Percentiles rank a stretch among this genome's conserved stretches.
These are phyloP conservation scores for Colletotrichum sp. DNA, from an alignment of 2,329 filamentous ascomycete genomes.

Conservation along the genomic window DNA sequence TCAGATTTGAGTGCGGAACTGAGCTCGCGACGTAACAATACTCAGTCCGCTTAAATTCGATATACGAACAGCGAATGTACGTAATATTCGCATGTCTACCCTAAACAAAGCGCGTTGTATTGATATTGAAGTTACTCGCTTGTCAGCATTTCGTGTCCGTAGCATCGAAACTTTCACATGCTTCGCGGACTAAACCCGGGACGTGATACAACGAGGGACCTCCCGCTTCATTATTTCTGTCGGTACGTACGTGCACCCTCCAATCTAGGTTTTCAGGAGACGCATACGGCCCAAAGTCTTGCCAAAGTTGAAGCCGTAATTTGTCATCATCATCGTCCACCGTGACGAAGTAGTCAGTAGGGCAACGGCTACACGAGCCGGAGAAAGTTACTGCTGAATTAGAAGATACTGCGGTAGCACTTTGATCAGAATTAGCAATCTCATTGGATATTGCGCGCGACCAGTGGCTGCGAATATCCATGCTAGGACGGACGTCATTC, in stretches of 20 bases:
- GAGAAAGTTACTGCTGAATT: background rate
- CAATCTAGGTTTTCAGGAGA: background rate
- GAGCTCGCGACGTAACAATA: background rate
- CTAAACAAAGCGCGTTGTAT: fast-evolving
- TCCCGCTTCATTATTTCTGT: fast-evolving
- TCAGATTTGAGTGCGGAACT: background rate
- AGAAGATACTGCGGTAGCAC: background rate
- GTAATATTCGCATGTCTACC: fast-evolving
- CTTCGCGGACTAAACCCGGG: background rate
- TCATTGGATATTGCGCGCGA: background rate
- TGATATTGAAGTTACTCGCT: background rate
- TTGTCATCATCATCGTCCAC: background rate
- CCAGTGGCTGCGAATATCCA: background rate
- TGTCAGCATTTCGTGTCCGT: background rate
- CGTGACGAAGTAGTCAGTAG: background rate
- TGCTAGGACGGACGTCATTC: background rate
- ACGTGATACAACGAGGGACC: background rate
- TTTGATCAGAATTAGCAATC: background rate
- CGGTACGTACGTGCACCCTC: background rate
- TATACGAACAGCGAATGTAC: background rate
- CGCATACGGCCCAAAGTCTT: background rate
- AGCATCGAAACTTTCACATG: background rate
- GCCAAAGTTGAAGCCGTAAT: background rate
- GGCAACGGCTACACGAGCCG: background rate
- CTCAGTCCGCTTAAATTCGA: background rate